phyloP scores from a whole-genome alignment of 345 rosid genomes.

The Lagerstroemia speciosa region DNA sequence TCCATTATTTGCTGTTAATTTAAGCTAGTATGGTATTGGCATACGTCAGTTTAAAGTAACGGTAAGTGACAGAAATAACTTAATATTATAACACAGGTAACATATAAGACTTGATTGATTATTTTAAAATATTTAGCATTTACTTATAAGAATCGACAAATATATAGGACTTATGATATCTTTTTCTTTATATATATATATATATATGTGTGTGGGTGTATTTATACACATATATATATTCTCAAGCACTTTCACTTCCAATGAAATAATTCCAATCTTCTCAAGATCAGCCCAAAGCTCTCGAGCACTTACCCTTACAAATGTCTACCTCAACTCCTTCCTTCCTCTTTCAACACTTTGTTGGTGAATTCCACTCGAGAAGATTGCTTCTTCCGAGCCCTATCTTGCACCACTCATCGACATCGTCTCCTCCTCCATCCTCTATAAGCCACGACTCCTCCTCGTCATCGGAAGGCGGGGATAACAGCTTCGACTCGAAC shows the following conservation, averaged over 20 bases:
- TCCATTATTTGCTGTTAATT: too few relatives aligned
- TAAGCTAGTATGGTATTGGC: too few relatives aligned
- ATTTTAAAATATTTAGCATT: too few relatives aligned
- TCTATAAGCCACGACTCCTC: conserved; percentile 18
- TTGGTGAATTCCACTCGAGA: conserved; percentile 36
- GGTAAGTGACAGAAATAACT: too few relatives aligned
- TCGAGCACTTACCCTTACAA: neutral
- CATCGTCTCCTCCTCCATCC: conserved; percentile 24
- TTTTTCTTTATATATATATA: neutral
- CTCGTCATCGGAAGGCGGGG: conserved; percentile 21
- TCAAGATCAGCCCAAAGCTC: neutral
- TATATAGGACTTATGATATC: too few relatives aligned
- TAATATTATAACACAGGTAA: too few relatives aligned
- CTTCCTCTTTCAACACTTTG: conserved; percentile 18
- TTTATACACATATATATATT: conserved; percentile 24
- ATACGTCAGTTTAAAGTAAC: too few relatives aligned
- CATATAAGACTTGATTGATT: too few relatives aligned
- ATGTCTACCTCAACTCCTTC: conserved; percentile 18
- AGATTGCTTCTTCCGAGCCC: conserved; percentile 29
- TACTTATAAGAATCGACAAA: too few relatives aligned
- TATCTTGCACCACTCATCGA: conserved; percentile 9
- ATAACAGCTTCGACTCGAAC: conserved; percentile 57
- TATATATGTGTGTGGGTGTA: conserved; percentile 12
- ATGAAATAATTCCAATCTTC: conserved; percentile 2
- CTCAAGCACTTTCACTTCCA: conserved; percentile 15